Conservation (phyloP, 2,329 filamentous ascomycete species). For the Orbilia ellipsospora region DNA sequence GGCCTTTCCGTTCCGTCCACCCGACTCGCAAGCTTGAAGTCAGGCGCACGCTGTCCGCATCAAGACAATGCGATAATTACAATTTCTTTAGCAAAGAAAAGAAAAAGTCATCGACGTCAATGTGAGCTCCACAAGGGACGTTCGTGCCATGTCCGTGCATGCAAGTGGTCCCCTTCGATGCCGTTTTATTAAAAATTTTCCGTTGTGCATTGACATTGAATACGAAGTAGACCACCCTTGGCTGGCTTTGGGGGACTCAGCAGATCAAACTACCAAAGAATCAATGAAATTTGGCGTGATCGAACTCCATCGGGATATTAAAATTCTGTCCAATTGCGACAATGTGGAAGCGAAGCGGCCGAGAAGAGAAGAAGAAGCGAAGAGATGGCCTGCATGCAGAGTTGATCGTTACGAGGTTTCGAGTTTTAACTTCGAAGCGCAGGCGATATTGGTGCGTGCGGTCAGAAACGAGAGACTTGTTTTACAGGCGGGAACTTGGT, state of each 20-base stretch:
- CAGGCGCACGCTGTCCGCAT: slow-evolving; percentile 29
- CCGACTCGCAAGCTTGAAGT: slow-evolving; percentile 25
- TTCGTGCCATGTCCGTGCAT: slow-evolving; percentile 48
- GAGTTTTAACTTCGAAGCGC: slow-evolving; percentile 27
- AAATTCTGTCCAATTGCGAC: slow-evolving; percentile 54
- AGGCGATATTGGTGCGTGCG: slow-evolving; percentile 36
- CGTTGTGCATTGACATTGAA: slow-evolving; percentile 36
- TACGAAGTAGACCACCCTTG: slow-evolving; percentile 27
- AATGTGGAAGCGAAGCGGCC: slow-evolving; percentile 24
- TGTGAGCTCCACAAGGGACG: slow-evolving; percentile 39
- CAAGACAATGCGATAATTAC: slow-evolving; percentile 38
- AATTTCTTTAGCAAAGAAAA: slow-evolving; percentile 5
- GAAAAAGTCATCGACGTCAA: slow-evolving; percentile 26
- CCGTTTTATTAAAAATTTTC: slow-evolving; percentile 21
- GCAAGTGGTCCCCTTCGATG: not conserved
- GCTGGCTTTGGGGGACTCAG: slow-evolving; percentile 11
- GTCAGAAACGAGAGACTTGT: slow-evolving; percentile 36
- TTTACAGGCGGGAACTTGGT: slow-evolving; percentile 48
- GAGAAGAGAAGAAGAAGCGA: slow-evolving; percentile 20
- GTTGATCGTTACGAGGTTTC: slow-evolving; percentile 51
- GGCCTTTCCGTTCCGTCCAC: slow-evolving; percentile 49
- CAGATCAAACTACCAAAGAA: slow-evolving; percentile 23
- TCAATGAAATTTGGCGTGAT: slow-evolving; percentile 24
- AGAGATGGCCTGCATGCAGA: slow-evolving; percentile 39
- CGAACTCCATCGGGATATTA: slow-evolving; percentile 31